Base-by-base conservation (phyloP, 352 stramenopile species). In the Albugo candida region DNA sequence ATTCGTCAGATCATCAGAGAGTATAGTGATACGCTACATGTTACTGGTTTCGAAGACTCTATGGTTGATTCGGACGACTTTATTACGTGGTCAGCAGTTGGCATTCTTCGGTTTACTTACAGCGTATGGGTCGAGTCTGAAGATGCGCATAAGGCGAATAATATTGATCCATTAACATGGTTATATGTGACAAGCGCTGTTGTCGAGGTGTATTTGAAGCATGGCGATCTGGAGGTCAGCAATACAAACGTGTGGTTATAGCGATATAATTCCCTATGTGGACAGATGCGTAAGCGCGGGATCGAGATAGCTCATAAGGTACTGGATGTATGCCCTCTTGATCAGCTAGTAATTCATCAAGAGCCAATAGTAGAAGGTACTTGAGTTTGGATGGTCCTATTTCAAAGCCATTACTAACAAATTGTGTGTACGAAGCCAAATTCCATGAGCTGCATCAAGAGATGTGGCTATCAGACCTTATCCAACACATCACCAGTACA, bases 11-110 rank as follows among this genome's bases (percentile, higher is more conserved):
- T 82, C 13, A 45, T 59, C 1, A 47, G 63, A 5, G 38, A 52
- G 40, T 48, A 70, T 8, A 47, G 59, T 1, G 35, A 51, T 4
- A 21, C 36, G 14, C 76, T 56, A 48, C 58, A 64, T 0, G 51
- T 81, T 24, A 40, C 35, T 3, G 52, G 45, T 1, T 79, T 64
- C 45, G 49, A 58, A 35, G 81, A 83, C 42, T 84, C 84, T 19
- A 17, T 81, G 11, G 60, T 55, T 21, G 56, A 59, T 4, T 60
- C 46, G 8, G 57, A 77, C 31, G 46, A 52, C 11, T 84, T 83
- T 51, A 50, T 67, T 5, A 56, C 71, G 18, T 86, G 74, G 74
- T 79, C 71, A 2, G 48, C 56, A 13, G 48, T 58, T 2, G 71
- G 71, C 10, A 63, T 84, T 16, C 55, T 52, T 2, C 48, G 58